Percentiles rank a stretch among this genome's conserved stretches.
These are phyloP conservation scores for Metschnikowia cerradonensis DNA, from an alignment of 805 yeast genomes.

Conservation along the genomic window DNA sequence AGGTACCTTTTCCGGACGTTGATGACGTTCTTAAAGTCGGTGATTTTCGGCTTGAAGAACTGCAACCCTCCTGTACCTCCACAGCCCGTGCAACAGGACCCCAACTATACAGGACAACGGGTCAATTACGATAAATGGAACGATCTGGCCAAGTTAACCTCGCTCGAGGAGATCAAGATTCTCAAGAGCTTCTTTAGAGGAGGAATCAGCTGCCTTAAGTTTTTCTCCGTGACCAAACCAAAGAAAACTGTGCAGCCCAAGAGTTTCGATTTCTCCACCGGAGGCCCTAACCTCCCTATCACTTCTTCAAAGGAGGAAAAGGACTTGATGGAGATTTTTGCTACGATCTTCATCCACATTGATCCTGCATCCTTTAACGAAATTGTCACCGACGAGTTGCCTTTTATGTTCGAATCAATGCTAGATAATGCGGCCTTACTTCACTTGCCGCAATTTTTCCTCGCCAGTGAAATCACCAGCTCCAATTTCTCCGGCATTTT, in stretches of 20 bases:
- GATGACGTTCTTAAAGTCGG: conserved; percentile 85
- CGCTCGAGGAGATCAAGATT: conserved; percentile 76
- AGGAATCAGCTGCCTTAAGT: conserved; percentile 73
- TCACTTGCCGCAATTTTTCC: conserved; percentile 88
- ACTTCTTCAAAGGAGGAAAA: conserved; percentile 89
- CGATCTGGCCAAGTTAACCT: conserved; percentile 78
- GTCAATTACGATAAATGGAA: conserved; percentile 62
- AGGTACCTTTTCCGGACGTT: conserved; percentile 82
- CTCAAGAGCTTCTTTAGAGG: conserved; percentile 77
- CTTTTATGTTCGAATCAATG: conserved; percentile 72
- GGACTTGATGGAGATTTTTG: conserved; percentile 92
- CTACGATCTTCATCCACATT: conserved; percentile 86
- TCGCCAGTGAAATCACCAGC: conserved; percentile 92
- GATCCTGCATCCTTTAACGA: conserved; percentile 96
- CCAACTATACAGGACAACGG: conserved; percentile 39
- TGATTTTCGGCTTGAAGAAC: conserved; percentile 80
- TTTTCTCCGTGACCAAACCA: conserved; percentile 62
- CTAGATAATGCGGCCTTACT: conserved; percentile 78
- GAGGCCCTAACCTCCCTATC: conserved; percentile 80
- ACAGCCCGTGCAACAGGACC: conserved; percentile 39
- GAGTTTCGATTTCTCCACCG: conserved; percentile 56
- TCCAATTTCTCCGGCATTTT: conserved; percentile 86
- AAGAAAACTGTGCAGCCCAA: conserved; percentile 29
- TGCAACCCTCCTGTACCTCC: conserved; percentile 75
- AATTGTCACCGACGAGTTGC: conserved; percentile 76